Conservation (phyloP, 257 asterid genomes). For the Rauvolfia tetraphylla region DNA sequence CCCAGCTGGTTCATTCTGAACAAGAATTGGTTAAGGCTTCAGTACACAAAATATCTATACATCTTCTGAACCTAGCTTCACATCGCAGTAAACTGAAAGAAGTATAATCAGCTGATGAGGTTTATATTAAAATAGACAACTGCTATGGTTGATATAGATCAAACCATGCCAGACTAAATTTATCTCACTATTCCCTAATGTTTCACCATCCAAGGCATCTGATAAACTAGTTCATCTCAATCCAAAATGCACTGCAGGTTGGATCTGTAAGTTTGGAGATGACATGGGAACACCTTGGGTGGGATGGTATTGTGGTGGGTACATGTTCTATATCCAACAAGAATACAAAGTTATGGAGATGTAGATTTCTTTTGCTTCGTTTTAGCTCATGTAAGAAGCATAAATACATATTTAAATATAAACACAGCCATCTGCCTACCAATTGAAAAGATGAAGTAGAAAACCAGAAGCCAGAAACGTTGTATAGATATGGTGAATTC, state of each 20-base stretch:
- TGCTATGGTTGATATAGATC: background rate
- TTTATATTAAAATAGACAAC: background rate
- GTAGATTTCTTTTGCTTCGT: background rate
- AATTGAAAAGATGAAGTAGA: background rate
- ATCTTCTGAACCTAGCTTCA: background rate
- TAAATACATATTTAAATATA: background rate
- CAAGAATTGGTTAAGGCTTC: slow-evolving; percentile 17
- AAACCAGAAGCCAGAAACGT: background rate
- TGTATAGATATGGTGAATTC: background rate
- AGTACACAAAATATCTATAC: background rate
- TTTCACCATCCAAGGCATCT: background rate
- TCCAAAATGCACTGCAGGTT: background rate
- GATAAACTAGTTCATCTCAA: background rate
- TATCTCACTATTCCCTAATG: background rate
- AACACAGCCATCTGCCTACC: background rate
- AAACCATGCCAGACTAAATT: background rate
- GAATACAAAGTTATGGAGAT: background rate
- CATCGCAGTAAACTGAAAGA: background rate
- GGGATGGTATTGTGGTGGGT: background rate
- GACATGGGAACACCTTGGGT: background rate
- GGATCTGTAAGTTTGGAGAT: background rate
- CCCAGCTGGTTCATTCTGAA: slow-evolving; percentile 74
- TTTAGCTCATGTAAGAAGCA: background rate
- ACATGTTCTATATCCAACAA: background rate
- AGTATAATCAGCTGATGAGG: background rate